Conservation (phyloP, 805 yeast species). For the Yarrowia osloensis region DNA sequence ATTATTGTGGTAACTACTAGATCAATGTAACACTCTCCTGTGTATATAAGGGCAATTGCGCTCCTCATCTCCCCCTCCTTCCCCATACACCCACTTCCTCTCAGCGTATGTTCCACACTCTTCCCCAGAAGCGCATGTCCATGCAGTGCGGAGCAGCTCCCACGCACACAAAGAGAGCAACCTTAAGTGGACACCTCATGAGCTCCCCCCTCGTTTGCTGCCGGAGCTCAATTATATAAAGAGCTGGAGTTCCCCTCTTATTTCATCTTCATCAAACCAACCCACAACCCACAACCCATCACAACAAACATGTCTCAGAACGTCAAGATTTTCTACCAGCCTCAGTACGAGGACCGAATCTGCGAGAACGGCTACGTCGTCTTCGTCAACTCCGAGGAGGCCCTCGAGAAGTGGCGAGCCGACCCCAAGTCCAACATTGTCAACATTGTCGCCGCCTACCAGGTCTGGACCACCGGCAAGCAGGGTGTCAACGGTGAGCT, state of each 20-base stretch:
- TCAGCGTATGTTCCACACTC: neutral
- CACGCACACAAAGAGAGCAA: conserved; percentile 26
- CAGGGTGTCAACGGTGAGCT: conserved; percentile 26
- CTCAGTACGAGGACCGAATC: conserved; percentile 31
- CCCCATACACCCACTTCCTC: neutral
- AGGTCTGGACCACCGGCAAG: conserved; percentile 31
- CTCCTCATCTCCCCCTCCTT: neutral
- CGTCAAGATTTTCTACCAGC: conserved; percentile 29
- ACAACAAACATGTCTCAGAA: conserved; percentile 24
- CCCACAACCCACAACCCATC: neutral
- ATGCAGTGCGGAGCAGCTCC: neutral
- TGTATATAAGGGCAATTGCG: neutral
- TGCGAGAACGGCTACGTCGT: conserved; percentile 30
- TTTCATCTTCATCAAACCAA: neutral
- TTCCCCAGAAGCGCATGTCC: neutral
- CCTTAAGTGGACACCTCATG: conserved; percentile 9
- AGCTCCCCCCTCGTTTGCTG: conserved; percentile 13
- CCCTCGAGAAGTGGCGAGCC: conserved; percentile 4
- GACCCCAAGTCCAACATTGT: conserved; percentile 16
- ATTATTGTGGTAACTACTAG: no score
- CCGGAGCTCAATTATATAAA: conserved; percentile 4
- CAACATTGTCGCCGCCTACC: conserved; percentile 25
- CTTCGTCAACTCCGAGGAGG: conserved; percentile 26
- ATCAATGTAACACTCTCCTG: neutral
- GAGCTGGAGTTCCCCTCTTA: neutral